These are phyloP conservation scores for Diaporthe humulicola DNA, from an alignment of 2,329 filamentous ascomycete species.

Conservation along the genomic window DNA sequence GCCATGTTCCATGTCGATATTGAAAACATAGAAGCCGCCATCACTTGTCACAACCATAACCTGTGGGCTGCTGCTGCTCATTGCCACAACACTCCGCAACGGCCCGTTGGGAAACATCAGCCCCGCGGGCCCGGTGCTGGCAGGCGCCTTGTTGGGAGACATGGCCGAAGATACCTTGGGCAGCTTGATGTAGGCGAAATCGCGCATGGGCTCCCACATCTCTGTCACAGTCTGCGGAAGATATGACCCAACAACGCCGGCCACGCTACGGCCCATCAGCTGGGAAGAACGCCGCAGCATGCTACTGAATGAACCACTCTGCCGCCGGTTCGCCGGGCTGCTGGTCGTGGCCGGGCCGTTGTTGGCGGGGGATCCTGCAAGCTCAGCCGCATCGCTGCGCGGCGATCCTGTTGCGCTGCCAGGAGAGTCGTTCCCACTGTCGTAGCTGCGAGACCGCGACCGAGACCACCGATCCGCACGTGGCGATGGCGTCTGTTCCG, in stretches of 20 bases:
- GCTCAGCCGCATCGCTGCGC: conserved; percentile 61
- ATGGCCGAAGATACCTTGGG: conserved; percentile 68
- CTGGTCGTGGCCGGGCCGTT: conserved; percentile 43
- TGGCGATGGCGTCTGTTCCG: conserved; percentile 53
- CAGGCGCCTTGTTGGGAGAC: conserved; percentile 44
- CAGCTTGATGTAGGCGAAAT: conserved; percentile 97
- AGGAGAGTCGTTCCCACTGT: conserved; percentile 68
- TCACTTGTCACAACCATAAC: conserved; percentile 99
- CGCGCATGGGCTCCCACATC: conserved; percentile 95
- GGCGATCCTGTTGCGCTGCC: conserved; percentile 59
- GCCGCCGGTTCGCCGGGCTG: conserved; percentile 56
- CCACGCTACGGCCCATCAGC: conserved; percentile 89
- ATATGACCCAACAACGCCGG: conserved; percentile 90
- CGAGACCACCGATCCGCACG: conserved; percentile 66
- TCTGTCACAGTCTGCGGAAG: conserved; percentile 93
- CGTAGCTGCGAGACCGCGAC: conserved; percentile 64
- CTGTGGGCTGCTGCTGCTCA: conserved; percentile 94
- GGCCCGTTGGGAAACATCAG: conserved; percentile 59
- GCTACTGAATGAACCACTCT: conserved; percentile 86
- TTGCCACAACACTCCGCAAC: conserved; percentile 92
- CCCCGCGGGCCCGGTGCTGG: conserved; percentile 42
- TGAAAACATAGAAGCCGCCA: conserved; percentile 94
- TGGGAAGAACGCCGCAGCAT: conserved; percentile 96
- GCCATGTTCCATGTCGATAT: conserved; percentile 93
- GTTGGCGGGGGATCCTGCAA: conserved; percentile 45